These are phyloP conservation scores for Globisporangium middletonii DNA, from an alignment of 352 stramenopile species.

Conservation along the genomic window DNA sequence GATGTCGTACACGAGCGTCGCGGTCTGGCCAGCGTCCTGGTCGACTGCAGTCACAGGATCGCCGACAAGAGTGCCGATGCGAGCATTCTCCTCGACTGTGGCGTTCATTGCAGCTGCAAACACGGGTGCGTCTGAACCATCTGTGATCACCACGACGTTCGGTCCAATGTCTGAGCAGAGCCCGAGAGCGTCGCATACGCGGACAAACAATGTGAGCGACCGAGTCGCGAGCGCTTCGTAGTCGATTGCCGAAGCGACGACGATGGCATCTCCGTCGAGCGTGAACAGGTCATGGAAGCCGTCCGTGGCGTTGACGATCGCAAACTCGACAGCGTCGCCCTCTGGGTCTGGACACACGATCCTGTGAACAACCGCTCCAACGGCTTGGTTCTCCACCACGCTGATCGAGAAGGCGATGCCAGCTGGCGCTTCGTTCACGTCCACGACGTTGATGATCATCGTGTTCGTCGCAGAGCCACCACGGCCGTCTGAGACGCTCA, in stretches of 20 bases:
- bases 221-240: conserved; percentile 11
- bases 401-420: conserved; percentile 19
- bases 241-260: conserved; percentile 3
- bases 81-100: conserved; percentile 5
- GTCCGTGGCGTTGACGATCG: conserved; percentile 3
- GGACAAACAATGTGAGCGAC: conserved; percentile 21
- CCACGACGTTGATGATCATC: conserved; percentile 21
- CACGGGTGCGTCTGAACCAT: conserved; percentile 37
- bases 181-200: conserved; percentile 32
- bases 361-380: conserved; percentile 18
- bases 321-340: conserved; percentile 21
- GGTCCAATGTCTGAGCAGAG: conserved; percentile 36
- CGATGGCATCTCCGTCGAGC: conserved; percentile 2
- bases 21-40: conserved; percentile 38
- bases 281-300: conserved; percentile 8
- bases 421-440: conserved; percentile 26
- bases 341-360: conserved; percentile 33
- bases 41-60: conserved; percentile 28
- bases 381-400: conserved; percentile 30
- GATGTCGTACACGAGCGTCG: conserved; percentile 36
- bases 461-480: conserved; percentile 10
- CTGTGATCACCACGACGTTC: conserved; percentile 26
- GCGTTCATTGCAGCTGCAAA: conserved; percentile 14
- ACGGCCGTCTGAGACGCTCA: conserved; percentile 20
- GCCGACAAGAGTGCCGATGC: conserved; percentile 11